Evolutionary conservation across 805 yeast genomes (phyloP), one percentile per base, ranked within the genome.

Genomic region (Candida taoyuanica): DNA sequence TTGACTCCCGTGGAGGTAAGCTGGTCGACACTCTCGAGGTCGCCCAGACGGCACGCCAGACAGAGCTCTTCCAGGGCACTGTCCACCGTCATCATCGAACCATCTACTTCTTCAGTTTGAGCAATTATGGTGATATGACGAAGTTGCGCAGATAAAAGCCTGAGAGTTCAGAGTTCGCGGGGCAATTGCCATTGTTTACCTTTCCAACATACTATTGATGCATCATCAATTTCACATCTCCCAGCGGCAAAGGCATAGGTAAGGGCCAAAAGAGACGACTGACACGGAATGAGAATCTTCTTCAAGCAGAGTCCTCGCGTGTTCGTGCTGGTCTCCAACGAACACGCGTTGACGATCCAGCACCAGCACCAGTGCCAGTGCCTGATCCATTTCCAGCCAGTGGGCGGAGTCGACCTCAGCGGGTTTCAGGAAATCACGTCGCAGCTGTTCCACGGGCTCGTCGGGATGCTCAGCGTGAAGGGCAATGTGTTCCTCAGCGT

Each of bases 31-130:
- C 69, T 64, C 25, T 78, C 88, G 3, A 71, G 39, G 50, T 84
- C 91, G 1, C 93, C 93, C 2, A 63, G 50, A 15, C 93, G 63
- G 45, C 93, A 84, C 0, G 89, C 86, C 43, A 65, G 58, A 45
- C 84, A 76, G 12, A 82, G 66, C 30, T 73, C 75, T 4, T 52
- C 45, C 45, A 72, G 23, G 4, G 25, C 31, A 9, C 15, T 9
- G 5, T 17, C 33, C 21, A 17, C 21, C 7, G 36, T 24, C 41
- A 37, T 33, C 29, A 9, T 23, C 14, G 37, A 26, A 11, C 27
- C 31, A 17, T 17, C 14, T 17, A 20, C 7, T n/a, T n/a, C n/a
- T n/a, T n/a, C n/a, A n/a, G n/a, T n/a, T n/a, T n/a, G n/a, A n/a
- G n/a, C n/a, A n/a, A n/a, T n/a, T n/a, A 14, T 20, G 25, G 7